These are phyloP conservation scores for Podosphaera xanthii DNA, from an alignment of 2,329 filamentous ascomycete genomes.

Conservation along the genomic window DNA sequence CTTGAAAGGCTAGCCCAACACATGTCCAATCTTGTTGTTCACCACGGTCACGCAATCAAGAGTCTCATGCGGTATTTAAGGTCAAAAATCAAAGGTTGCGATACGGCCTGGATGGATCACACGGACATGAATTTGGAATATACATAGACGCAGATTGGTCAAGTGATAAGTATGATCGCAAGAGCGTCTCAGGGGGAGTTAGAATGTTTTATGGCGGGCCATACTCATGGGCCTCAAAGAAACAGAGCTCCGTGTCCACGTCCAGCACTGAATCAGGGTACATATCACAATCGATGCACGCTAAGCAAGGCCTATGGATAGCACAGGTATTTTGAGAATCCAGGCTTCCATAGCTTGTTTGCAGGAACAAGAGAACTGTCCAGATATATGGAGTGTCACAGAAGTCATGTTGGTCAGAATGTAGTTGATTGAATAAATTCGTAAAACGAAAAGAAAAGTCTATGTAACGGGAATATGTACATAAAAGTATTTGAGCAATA, in stretches of 20 bases:
- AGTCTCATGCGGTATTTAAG: background rate
- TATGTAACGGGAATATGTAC: no score
- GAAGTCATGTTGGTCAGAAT: no score
- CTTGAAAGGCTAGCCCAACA: no score
- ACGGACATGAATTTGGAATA: background rate
- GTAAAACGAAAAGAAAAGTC: no score
- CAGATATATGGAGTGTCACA: background rate
- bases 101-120: background rate
- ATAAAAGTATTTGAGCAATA: no score
- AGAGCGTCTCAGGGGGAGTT: background rate
- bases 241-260: background rate
- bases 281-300: background rate
- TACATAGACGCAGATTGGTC: no score
- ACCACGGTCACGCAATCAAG: no score
- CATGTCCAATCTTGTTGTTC: no score
- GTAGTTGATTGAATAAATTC: no score
- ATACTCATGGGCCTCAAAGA: background rate
- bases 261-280: background rate
- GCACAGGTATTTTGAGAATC: background rate
- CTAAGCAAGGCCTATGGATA: background rate
- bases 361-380: background rate
- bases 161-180: no score
- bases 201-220: background rate
- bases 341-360: background rate
- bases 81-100: background rate